These are phyloP conservation scores for Fusarium nelsonii DNA, from an alignment of 2,329 filamentous ascomycete species.

Conservation along the genomic window DNA sequence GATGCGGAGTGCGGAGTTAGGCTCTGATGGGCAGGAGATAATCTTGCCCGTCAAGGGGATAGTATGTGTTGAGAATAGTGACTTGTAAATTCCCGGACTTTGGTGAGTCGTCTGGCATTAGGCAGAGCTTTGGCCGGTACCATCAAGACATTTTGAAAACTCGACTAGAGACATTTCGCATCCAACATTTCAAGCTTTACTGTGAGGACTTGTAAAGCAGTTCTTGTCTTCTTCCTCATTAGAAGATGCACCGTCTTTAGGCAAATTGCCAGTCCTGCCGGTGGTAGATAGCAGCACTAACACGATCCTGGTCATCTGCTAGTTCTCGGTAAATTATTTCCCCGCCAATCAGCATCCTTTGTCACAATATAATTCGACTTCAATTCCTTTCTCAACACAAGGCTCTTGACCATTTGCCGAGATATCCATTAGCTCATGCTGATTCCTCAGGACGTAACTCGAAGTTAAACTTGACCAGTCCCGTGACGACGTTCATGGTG, in stretches of 20 bases:
- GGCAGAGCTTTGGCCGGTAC: background rate
- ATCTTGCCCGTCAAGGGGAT: background rate
- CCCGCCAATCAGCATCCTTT: conserved; percentile 19
- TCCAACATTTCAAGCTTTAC: background rate
- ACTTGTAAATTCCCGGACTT: background rate
- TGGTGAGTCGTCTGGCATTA: background rate
- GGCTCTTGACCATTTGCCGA: background rate
- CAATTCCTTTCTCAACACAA: background rate
- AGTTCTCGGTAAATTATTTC: conserved; percentile 5
- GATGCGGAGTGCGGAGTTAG: conserved; percentile 12
- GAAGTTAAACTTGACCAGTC: conserved; percentile 42
- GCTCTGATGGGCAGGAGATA: conserved; percentile 10
- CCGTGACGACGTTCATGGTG: conserved; percentile 55
- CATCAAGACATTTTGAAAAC: too few species aligned
- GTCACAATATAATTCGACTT: background rate
- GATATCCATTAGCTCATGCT: background rate
- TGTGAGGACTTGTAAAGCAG: background rate
- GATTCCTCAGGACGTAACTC: conserved; percentile 5
- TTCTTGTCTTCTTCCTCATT: background rate
- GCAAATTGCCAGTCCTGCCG: conserved; percentile 13
- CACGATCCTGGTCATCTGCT: background rate
- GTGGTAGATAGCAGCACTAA: conserved; percentile 4
- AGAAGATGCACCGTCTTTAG: conserved; percentile 11
- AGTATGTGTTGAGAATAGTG: background rate
- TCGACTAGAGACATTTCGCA: accelerated